phyloP scores from a whole-genome alignment of 2,329 filamentous ascomycete species.

The Hyphodiscus sp. region DNA sequence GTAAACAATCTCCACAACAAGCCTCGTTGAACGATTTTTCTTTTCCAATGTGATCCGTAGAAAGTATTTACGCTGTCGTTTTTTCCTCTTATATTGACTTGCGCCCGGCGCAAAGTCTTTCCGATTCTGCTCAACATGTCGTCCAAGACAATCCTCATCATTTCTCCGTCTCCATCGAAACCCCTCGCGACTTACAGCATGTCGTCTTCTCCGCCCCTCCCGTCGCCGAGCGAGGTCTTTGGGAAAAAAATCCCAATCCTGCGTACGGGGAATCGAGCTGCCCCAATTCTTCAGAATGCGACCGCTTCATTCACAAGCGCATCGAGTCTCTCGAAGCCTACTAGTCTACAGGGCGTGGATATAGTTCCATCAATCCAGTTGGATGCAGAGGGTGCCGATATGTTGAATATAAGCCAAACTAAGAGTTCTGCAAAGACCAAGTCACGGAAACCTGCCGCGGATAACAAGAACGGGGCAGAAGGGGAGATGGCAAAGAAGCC shows the following conservation, averaged over 20 bases:
- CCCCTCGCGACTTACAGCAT: constrained; percentile 16
- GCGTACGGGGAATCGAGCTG: constrained; percentile 33
- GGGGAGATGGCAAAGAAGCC: constrained; percentile 21
- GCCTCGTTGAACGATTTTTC: background rate
- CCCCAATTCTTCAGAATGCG: constrained; percentile 33
- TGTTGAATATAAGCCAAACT: constrained; percentile 11
- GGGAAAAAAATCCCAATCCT: constrained; percentile 31
- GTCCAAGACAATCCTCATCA: constrained; percentile 28
- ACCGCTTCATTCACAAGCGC: constrained; percentile 38
- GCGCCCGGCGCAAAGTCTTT: constrained; percentile 21
- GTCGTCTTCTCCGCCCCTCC: constrained; percentile 37
- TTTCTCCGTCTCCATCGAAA: constrained; percentile 18
- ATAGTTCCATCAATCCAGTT: background rate
- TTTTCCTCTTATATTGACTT: constrained; percentile 13
- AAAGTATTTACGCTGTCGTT: constrained; percentile 19
- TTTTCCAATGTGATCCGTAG: constrained; percentile 5
- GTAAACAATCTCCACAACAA: too few relatives aligned
- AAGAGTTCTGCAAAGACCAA: constrained; percentile 21
- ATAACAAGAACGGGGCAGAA: constrained; percentile 5
- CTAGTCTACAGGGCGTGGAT: constrained; percentile 4
- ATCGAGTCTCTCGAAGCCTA: constrained; percentile 23
- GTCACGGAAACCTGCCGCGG: constrained; percentile 5
- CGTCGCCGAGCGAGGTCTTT: constrained; percentile 44
- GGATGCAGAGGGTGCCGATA: constrained; percentile 18
- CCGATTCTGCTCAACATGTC: constrained; percentile 30